These are phyloP conservation scores for Aspergillus bertholletiae DNA, from an alignment of 495 filamentous ascomycete genomes.

Conservation along the genomic window DNA sequence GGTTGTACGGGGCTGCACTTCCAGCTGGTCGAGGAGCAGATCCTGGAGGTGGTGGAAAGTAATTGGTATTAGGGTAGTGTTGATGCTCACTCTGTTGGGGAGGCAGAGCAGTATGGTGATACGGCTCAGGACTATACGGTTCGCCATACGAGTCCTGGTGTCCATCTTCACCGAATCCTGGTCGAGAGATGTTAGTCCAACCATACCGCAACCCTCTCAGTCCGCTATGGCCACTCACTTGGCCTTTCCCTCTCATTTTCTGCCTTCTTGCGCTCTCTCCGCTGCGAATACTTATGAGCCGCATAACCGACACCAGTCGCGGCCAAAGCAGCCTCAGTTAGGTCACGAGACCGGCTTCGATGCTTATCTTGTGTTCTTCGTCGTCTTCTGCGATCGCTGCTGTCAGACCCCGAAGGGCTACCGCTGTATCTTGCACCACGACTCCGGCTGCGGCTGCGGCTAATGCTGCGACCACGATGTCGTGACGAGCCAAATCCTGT, in stretches of 20 bases:
- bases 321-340: slow-evolving; percentile 67
- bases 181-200: background rate
- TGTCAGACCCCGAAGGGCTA: slow-evolving; percentile 45
- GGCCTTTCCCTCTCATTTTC: slow-evolving; percentile 29
- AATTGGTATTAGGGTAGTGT: slow-evolving; percentile 38
- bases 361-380: slow-evolving; percentile 43
- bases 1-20: slow-evolving; percentile 31
- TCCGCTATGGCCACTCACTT: slow-evolving; percentile 13
- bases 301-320: slow-evolving; percentile 74
- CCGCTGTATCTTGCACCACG: slow-evolving; percentile 34
- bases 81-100: slow-evolving; percentile 25
- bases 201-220: background rate
- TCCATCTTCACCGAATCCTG: slow-evolving; percentile 32
- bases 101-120: slow-evolving; percentile 29
- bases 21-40: slow-evolving; percentile 29
- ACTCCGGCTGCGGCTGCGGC: slow-evolving; percentile 39
- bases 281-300: slow-evolving; percentile 63
- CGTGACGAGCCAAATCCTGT: slow-evolving; percentile 29
- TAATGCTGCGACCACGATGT: slow-evolving; percentile 24
- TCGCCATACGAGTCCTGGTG: slow-evolving; percentile 39
- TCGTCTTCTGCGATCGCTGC: slow-evolving; percentile 34
- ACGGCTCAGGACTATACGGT: slow-evolving; percentile 41
- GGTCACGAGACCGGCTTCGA: slow-evolving; percentile 59
- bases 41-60: slow-evolving; percentile 44
- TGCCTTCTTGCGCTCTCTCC: slow-evolving; percentile 56